Evolutionary conservation across 768 basidiomycete genomes (phyloP).

Genomic region (Boletus rex-veris): DNA sequence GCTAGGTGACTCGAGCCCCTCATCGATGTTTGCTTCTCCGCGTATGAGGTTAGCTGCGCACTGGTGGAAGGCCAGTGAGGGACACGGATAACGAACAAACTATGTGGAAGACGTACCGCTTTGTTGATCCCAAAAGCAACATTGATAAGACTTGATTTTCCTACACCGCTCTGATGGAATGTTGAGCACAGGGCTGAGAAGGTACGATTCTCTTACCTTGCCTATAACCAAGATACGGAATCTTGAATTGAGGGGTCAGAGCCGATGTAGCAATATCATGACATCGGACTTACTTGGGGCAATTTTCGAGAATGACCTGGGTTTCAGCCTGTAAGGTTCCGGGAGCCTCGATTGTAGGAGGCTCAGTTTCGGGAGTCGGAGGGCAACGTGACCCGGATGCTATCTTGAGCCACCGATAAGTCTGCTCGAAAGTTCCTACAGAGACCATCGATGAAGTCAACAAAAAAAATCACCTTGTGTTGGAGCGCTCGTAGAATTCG

Average conservation of each 20-base stretch:
- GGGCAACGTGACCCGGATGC: background rate
- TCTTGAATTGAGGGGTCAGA: background rate
- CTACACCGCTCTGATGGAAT: background rate
- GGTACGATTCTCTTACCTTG: background rate
- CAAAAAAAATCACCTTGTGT: background rate
- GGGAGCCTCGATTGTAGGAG: background rate
- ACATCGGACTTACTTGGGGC: background rate
- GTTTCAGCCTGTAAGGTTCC: background rate
- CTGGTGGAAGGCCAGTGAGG: background rate
- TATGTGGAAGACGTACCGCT: background rate
- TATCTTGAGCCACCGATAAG: background rate
- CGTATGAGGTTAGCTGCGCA: background rate
- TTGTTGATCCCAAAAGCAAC: background rate
- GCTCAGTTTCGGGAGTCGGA: background rate
- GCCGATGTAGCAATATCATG: too few relatives aligned
- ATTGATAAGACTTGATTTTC: constrained; percentile 1
- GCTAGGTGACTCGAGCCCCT: background rate
- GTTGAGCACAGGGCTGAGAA: background rate
- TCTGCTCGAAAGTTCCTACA: background rate
- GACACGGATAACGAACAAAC: background rate
- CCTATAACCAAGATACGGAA: constrained; percentile 6
- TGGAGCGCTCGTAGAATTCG: background rate
- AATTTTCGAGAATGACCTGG: background rate
- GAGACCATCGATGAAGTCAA: too few relatives aligned
- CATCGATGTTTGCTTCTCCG: background rate